Conservation (phyloP, 257 asterid genomes). For the Euphrasia confusa region DNA sequence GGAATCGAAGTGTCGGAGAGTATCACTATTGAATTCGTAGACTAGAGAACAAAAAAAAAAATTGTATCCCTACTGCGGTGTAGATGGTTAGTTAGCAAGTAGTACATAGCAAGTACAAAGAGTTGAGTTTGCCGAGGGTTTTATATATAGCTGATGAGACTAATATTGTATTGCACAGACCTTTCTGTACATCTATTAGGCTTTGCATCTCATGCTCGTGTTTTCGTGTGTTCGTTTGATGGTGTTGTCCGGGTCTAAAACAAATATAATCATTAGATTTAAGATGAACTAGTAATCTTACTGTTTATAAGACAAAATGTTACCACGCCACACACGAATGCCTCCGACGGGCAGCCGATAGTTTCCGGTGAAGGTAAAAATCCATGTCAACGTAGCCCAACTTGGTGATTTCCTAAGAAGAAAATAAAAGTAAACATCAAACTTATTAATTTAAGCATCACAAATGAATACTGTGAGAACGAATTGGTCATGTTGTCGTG, state of each 20-base stretch:
- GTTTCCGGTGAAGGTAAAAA: no score
- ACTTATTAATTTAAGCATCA: slow-evolving; percentile 1
- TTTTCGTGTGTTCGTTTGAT: neutral
- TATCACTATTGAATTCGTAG: slow-evolving; percentile 19
- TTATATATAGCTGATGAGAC: slow-evolving; percentile 10
- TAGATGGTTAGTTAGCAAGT: slow-evolving; percentile 25
- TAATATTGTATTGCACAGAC: slow-evolving; percentile 18
- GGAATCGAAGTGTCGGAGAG: slow-evolving; percentile 1
- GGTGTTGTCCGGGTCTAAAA: no score
- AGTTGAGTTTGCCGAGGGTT: slow-evolving; percentile 24
- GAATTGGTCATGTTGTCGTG: neutral
- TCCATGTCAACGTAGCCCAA: no score
- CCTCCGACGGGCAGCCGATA: no score
- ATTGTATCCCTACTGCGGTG: slow-evolving; percentile 23
- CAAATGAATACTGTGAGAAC: neutral
- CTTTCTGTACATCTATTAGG: slow-evolving; percentile 30
- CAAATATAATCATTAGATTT: no score
- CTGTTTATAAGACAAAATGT: no score
- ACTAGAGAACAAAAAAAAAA: slow-evolving; percentile 23
- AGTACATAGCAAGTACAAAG: slow-evolving; percentile 17
- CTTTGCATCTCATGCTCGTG: slow-evolving; percentile 19
- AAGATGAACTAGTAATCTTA: no score
- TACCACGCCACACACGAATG: no score
- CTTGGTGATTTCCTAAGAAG: slow-evolving; percentile 42
- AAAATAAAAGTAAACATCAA: neutral